Evolutionary conservation across 352 stramenopile genomes (phyloP), one percentile per base, ranked within the genome.

Genomic region (Peronospora tabacina): DNA sequence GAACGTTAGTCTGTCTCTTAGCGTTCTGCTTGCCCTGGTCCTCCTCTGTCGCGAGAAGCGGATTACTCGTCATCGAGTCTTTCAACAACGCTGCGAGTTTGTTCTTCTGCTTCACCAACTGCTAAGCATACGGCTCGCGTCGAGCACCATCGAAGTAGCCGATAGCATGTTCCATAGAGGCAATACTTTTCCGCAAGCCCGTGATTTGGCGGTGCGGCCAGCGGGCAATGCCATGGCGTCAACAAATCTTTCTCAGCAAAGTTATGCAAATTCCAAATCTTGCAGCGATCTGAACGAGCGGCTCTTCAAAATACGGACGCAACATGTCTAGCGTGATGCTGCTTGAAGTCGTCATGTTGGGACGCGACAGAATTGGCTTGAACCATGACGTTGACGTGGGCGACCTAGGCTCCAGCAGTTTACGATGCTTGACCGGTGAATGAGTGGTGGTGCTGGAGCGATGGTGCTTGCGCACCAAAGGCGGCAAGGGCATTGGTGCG

Each of bases 191-290:
- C 50, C 82, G 77, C 24, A 93, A 63, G n/a, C 77, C 81, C 5
- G 77, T 87, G 72, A 93, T 91, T 61, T 90, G 80, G 13, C 82
- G 80, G 55, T 91, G 79, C 16, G 82, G 82, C 82, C 82, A 93
- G 11, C 80, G 78, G 1, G 77, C 70, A 41, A 93, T 85, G 19
- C 80, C 76, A 37, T 89, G 72, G 41, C 82, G 76, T 19, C 82
- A 67, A 55, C 82, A 93, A 49, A 90, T 88, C 44, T 91, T 91
- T 68, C 91, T 93, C 10, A 93, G 66, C 19, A 93, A 55, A 20
- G 82, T 93, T 12, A 87, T 76, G 43, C 82, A 91, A 54, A 93
- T 90, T 13, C 82, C 76, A 49, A 93, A 90, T 22, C 42, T 49
- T 47, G 85, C 68, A 0, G 80, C 80, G 32, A 93, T 80, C 42